phyloP scores from a whole-genome alignment of 2,329 filamentous ascomycete genomes.

The Sarocladium oryzae region DNA sequence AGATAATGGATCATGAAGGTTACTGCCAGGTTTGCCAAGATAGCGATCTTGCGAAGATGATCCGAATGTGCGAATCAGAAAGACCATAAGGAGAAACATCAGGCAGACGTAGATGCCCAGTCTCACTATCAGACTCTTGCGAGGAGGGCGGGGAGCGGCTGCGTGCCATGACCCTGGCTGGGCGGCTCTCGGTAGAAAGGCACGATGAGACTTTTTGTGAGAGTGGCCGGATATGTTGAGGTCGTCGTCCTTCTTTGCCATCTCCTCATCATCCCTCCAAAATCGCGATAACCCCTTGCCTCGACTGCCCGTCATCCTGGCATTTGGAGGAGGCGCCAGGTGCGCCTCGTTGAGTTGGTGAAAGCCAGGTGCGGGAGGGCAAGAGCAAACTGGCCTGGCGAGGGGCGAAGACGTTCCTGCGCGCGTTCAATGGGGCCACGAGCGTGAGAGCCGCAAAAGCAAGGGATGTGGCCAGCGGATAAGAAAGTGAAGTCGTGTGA shows the following conservation, averaged over 20 bases:
- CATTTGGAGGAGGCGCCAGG: conserved; percentile 1
- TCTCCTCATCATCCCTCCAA: conserved; percentile 47
- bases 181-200: conserved; percentile 16
- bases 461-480: not conserved
- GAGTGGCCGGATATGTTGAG: conserved; percentile 17
- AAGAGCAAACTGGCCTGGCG: not conserved
- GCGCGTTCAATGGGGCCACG: not conserved
- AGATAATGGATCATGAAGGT: not conserved
- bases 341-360: not conserved
- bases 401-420: not conserved
- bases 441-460: not conserved
- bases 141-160: conserved; percentile 30
- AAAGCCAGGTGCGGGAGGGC: not conserved
- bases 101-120: conserved; percentile 39
- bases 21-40: not conserved
- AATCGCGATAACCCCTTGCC: conserved; percentile 28
- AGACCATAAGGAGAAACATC: conserved; percentile 49
- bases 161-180: conserved; percentile 31
- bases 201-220: not conserved
- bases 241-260: conserved; percentile 57
- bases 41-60: not conserved
- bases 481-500: not conserved
- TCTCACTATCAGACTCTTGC: conserved; percentile 49
- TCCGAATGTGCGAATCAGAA: conserved; percentile 16
- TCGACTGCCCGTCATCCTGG: conserved; percentile 31